phyloP scores from a whole-genome alignment of 208 protist genomes.

The Acanthamoeba castellanii region DNA sequence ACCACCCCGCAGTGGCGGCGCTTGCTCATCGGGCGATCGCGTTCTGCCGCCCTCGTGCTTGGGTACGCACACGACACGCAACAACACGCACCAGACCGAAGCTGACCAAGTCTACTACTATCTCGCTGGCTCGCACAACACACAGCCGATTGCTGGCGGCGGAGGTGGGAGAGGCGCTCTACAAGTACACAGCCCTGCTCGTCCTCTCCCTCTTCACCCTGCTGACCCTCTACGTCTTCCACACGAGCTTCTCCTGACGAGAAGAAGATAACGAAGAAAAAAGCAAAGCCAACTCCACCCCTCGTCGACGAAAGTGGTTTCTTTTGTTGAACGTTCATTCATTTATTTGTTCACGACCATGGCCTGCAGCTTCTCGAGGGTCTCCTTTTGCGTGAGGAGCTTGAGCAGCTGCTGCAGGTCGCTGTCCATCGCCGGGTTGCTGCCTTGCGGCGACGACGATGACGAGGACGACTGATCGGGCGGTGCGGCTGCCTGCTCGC shows the following conservation, averaged over 20 bases:
- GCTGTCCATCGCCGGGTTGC: background rate
- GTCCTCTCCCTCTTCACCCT: background rate
- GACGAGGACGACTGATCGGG: background rate
- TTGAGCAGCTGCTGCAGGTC: conserved; percentile 18
- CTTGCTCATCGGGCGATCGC: background rate
- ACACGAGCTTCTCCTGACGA: background rate
- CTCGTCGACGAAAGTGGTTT: too few species aligned
- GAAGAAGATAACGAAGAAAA: background rate
- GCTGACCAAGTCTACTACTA: too few species aligned
- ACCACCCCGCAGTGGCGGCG: background rate
- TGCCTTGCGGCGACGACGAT: background rate
- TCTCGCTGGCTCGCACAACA: background rate
- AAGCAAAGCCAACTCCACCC: too few species aligned
- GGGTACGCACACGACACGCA: background rate
- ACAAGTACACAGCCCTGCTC: conserved; percentile 8
- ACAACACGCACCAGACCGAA: too few species aligned
- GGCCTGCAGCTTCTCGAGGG: conserved; percentile 40
- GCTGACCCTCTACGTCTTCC: background rate
- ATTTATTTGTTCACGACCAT: background rate
- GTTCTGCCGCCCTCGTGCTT: background rate
- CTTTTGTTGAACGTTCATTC: background rate
- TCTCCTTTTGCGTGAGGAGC: conserved; percentile 44
- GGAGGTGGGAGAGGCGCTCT: background rate
- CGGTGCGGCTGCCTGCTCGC: background rate
- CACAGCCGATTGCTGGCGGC: background rate